Evolutionary conservation across 345 rosid genomes (phyloP), one percentile per base, ranked within the genome.

Genomic region (Citrus trifoliata): DNA sequence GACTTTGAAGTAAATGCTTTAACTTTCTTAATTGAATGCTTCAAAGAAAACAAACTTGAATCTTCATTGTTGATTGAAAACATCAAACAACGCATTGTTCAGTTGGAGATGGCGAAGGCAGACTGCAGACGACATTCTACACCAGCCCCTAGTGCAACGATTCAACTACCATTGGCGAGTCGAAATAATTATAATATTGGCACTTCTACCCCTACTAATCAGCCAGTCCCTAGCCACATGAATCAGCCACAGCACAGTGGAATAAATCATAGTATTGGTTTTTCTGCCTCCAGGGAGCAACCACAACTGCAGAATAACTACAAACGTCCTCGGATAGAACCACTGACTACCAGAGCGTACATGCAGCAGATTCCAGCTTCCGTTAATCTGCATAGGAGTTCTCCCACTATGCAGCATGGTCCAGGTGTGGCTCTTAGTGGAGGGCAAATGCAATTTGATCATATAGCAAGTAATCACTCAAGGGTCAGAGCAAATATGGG

Each of bases 251-350:
- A 70, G 74, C 74, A 27, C 2, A 8, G 74, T 16, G 25, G 6
- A 19, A 51, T 46, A 14, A 28, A 51, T 51, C 59, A 16, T 6
- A 51, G 28, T 51, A 18, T 24, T 60, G 58, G 30, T 71, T 24
- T 71, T 74, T 42, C 72, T 37, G 27, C 70, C 59, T 5, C 40
- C 18, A 1, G 28, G 74, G 7, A 30, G n/a, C 51, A 67, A 67
- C 69, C 2, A 42, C 60, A 8, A 10, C n/a, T 21, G 74, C 55
- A 7, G 64, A 56, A 62, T n/a, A 37, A 18, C 35, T 25, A 56
- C 4, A 84, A 84, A 51, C 85, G 83, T 59, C 77, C 74, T 68
- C 81, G 77, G 67, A 55, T 70, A 35, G 51, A 56, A 66, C n/a
- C 40, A 56, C 24, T 30, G 21, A 32, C 5, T 8, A 32, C 32